phyloP scores from a whole-genome alignment of 1,284 basidiomycete species.

The Cryptococcus amylolentus region DNA sequence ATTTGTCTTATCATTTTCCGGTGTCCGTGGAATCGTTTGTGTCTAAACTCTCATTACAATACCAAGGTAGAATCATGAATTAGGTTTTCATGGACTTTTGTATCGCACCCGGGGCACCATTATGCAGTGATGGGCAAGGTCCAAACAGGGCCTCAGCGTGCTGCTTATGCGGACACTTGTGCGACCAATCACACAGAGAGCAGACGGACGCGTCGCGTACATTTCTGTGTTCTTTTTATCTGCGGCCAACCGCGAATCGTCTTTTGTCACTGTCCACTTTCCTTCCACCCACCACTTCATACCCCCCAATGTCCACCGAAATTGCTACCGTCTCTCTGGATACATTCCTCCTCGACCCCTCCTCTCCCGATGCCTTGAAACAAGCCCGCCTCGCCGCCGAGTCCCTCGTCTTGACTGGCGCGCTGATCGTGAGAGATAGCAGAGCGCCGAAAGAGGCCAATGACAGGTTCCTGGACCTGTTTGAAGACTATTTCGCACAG shows the following conservation, averaged over 20 bases:
- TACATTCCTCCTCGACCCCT: conserved; percentile 59
- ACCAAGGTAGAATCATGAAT: too few relatives aligned
- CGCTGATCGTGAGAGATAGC: conserved; percentile 74
- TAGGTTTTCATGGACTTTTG: too few relatives aligned
- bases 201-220: background rate
- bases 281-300: background rate
- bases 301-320: conserved; percentile 24
- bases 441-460: conserved; percentile 80
- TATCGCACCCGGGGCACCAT: too few relatives aligned
- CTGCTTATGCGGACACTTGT: background rate
- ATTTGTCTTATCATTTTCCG: background rate
- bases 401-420: conserved; percentile 70
- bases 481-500: conserved; percentile 82
- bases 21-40: background rate
- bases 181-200: background rate
- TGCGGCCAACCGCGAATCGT: too few relatives aligned
- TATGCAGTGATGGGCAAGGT: background rate
- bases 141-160: too few relatives aligned
- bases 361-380: conserved; percentile 51
- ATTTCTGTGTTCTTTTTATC: too few relatives aligned
- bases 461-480: conserved; percentile 68
- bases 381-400: conserved; percentile 62
- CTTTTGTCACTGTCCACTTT: too few relatives aligned
- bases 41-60: background rate
- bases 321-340: conserved; percentile 75